Base-by-base conservation (phyloP, 306 rosid genomes). In the Pterocarpus macrocarpus region DNA sequence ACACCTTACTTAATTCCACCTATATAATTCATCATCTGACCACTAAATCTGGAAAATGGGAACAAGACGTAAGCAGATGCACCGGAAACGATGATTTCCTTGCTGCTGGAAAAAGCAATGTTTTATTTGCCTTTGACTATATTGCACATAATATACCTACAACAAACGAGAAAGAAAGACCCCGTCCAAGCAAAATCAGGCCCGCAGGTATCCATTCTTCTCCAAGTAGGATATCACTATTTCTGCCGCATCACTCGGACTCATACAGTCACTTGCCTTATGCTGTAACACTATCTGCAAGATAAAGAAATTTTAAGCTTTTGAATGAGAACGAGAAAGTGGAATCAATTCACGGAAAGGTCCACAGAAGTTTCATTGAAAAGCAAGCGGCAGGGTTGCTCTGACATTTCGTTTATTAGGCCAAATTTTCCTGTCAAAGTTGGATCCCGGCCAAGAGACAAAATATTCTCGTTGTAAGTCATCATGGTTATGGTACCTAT, bases 211-310 rank as follows among this genome's bases (percentile, higher is more conserved):
- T 2, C 91, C 95, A 61, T 87, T 90, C 86, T 91, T 89, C 81
- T 91, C 95, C 85, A 95, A 73, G 86, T 89, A 91, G 7, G 97
- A 82, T 73, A 86, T 85, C 74, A 95, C 89, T 55, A 73, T 83
- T 66, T 89, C 88, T 22, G 94, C 90, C 84, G 86, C 88, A 39
- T 82, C 88, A 62, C 83, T 30, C 1, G 92, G 92, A 52, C 94
- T 82, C 73, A 82, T 70, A 67, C 85, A 84, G 8, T 83, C 86
- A 64, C 76, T 72, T 80, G 68, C 96, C 45, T 85, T 78, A 80
- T 84, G 91, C 71, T 84, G 89, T 86, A 94, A 70, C 30, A 88
- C 83, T 77, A 94, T 90, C 97, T 95, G 95, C 75, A 80, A 80
- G 35, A 64, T 58, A 33, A 8, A 78, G 41, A 34, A 71, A 14